Evolutionary conservation across 768 basidiomycete genomes (phyloP).

Genomic region (Serendipita vermifera): DNA sequence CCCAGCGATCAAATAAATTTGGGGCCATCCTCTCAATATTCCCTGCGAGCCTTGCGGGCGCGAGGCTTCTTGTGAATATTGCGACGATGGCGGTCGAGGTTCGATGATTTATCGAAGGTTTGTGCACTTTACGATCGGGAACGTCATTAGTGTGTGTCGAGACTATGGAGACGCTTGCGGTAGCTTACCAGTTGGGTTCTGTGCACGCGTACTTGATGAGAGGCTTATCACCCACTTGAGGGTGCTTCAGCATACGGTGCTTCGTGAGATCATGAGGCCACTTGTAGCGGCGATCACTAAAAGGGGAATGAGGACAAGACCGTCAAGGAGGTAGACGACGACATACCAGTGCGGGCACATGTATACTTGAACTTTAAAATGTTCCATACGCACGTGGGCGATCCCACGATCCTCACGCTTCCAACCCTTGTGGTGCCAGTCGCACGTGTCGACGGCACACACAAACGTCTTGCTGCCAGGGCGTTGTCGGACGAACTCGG

Average conservation of each 20-base stretch:
- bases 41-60: not conserved
- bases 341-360: not conserved
- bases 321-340: not conserved
- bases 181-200: constrained; percentile 1
- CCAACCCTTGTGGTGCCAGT: not conserved
- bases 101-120: not conserved
- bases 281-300: not conserved
- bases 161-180: too few species aligned
- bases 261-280: constrained; percentile 1
- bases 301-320: not conserved
- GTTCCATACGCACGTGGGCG: not conserved
- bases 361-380: not conserved
- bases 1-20: not conserved
- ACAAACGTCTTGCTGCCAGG: not conserved
- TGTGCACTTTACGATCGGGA: not conserved
- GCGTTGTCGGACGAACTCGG: not conserved
- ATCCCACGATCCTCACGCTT: not conserved
- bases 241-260: not conserved
- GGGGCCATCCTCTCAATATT: not conserved
- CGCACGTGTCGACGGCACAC: not conserved
- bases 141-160: not conserved
- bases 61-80: not conserved
- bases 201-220: not conserved
- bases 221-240: not conserved
- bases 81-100: not conserved